phyloP scores from a whole-genome alignment of 2,329 filamentous ascomycete species.

The Aspergillus neoniger region DNA sequence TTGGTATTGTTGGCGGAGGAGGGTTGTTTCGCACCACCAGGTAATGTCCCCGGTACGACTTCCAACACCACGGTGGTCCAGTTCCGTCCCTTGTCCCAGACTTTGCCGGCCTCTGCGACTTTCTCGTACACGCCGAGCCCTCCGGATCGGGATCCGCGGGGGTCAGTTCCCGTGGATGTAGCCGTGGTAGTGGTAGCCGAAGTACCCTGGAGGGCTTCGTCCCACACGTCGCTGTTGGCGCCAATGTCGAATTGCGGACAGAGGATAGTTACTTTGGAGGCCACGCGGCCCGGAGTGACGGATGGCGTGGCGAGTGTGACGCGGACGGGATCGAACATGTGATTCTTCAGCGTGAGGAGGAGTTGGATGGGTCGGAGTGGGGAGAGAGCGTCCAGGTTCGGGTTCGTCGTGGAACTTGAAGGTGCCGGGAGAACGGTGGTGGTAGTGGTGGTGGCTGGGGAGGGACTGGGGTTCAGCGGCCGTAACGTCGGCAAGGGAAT shows the following conservation, averaged over 20 bases:
- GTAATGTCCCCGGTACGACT: constrained; percentile 65
- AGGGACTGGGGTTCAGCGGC: constrained; percentile 56
- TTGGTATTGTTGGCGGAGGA: background rate
- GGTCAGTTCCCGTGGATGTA: constrained; percentile 23
- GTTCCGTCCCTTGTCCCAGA: constrained; percentile 93
- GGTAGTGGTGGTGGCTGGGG: constrained; percentile 19
- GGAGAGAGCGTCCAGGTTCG: constrained; percentile 50
- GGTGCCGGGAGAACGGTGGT: constrained; percentile 17
- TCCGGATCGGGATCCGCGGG: constrained; percentile 45
- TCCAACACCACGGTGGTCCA: constrained; percentile 95
- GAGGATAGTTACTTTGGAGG: constrained; percentile 81
- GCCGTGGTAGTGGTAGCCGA: constrained; percentile 35
- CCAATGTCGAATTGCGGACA: constrained; percentile 94
- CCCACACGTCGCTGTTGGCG: constrained; percentile 90
- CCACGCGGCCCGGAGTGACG: constrained; percentile 73
- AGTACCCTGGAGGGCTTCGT: constrained; percentile 72
- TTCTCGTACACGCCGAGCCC: constrained; percentile 46
- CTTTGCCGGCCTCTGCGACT: constrained; percentile 81
- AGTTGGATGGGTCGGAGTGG: constrained; percentile 67
- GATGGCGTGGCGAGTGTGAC: constrained; percentile 85
- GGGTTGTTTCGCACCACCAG: constrained; percentile 24
- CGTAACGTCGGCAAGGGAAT: constrained; percentile 75
- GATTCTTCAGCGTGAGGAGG: constrained; percentile 87
- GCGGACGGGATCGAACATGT: constrained; percentile 86
- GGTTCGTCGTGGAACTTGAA: constrained; percentile 38